Base-by-base conservation (phyloP, 2,329 filamentous ascomycete species). In the Gremmenia infestans region DNA sequence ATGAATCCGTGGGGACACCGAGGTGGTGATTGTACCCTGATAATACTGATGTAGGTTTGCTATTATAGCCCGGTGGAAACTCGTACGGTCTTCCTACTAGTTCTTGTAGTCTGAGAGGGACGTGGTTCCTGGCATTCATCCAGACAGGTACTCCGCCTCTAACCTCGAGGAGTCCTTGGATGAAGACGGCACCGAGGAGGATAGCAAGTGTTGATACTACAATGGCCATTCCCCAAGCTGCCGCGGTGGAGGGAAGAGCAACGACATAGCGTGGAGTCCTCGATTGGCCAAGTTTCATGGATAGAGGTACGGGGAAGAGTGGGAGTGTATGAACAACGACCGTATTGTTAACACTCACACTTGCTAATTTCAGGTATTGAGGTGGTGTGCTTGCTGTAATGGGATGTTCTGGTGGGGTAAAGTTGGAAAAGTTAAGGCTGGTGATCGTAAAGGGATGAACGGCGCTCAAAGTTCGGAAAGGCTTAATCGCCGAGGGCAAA, bases 381-480 rank as follows among this genome's bases (percentile, higher is more conserved):
- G 63, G 64, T 22, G 61, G 64, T 19, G 67, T 68, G 43, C 56
- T 57, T 39, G 65, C 63, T 19, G 64, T 67, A n/a, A 67, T 49
- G 15, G 65, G 61, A 28, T 62, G 52, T 4, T 60, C 32, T 43
- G 66, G 66, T 43, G 66, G 64, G 5, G 56, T 62, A 53, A 68
- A 68, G 54, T 73, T 73, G 3, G 82, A 84, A 66, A 86, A 83
- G 9, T 78, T 74, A 12, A 87, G 67, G 46, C 77, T 77, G 3
- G 84, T 85, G 63, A 87, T 84, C 60, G 80, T 79, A 40, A 76
- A 74, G 3, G 76, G 75, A 65, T 86, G 83, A 12, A 80, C 81
- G 22, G 76, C 72, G 57, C 76, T 78, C 59, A 86, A 70, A 2
- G 78, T 80, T 50, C 74, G 70, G 57, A 86, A 74, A 1, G 78